Conservation (phyloP, 495 filamentous ascomycete species). For the Neurospora sp. region DNA sequence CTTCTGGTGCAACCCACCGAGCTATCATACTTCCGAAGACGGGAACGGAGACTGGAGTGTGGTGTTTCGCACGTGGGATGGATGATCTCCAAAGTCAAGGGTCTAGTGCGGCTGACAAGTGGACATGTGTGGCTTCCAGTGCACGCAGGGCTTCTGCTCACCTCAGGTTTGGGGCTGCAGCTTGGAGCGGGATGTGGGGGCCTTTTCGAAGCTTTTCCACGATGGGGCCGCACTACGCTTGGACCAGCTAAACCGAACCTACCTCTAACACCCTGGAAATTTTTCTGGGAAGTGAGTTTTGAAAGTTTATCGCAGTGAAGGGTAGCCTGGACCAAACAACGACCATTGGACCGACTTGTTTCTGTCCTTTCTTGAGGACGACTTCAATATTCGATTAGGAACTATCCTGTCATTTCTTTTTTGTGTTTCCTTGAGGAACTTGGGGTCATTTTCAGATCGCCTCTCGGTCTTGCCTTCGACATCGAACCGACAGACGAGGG, state of each 20-base stretch:
- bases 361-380: not conserved
- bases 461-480: not conserved
- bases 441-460: not conserved
- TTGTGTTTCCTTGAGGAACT: not conserved
- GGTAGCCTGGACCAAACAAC: not conserved
- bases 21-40: not conserved
- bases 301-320: not conserved
- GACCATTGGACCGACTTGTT: not conserved
- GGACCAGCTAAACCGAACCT: not conserved
- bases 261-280: constrained; percentile 5
- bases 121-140: not conserved
- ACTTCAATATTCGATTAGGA: not conserved
- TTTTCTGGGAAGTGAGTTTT: constrained; percentile 2
- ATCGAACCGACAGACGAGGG: not conserved
- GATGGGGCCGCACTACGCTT: not conserved
- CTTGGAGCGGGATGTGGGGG: not conserved
- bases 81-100: not conserved
- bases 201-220: not conserved
- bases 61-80: not conserved
- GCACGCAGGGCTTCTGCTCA: not conserved
- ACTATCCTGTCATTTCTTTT: not conserved
- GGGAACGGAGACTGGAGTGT: not conserved
- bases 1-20: not conserved
- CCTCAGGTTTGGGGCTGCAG: not conserved
- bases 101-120: not conserved